Percentiles rank a stretch among this genome's conserved stretches.
Conservation (phyloP, 106 monocot genomes). For the Triglochin maritima region DNA sequence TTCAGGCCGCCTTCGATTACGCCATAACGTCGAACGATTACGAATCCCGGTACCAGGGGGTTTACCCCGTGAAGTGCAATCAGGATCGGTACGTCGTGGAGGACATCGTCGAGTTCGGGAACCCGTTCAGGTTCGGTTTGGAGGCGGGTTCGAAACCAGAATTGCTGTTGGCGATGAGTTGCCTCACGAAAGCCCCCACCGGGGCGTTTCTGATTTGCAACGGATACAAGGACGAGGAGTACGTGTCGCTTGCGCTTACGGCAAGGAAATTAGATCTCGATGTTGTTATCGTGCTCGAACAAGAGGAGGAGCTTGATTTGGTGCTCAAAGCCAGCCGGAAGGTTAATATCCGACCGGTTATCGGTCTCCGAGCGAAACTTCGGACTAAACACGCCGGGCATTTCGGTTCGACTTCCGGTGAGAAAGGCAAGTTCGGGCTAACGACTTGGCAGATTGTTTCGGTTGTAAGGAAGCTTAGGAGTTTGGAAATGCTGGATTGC, state of each 20-base stretch:
- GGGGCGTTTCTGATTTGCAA: constrained; percentile 90
- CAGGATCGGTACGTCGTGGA: constrained; percentile 83
- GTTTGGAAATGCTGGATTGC: constrained; percentile 58
- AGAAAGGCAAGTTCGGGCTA: constrained; percentile 82
- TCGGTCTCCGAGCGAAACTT: constrained; percentile 68
- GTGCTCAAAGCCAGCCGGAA: constrained; percentile 35
- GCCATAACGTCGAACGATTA: constrained; percentile 69
- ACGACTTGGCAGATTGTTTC: constrained; percentile 49
- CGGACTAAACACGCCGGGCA: constrained; percentile 70
- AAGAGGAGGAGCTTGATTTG: constrained; percentile 63
- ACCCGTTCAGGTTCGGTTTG: constrained; percentile 68
- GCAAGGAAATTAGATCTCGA: constrained; percentile 57
- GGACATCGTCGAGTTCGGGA: constrained; percentile 74
- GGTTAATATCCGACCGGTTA: constrained; percentile 51
- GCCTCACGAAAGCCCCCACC: constrained; percentile 52
- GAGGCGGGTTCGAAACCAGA: constrained; percentile 98
- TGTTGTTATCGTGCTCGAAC: constrained; percentile 72
- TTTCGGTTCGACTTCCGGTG: constrained; percentile 73
- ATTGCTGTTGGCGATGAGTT: constrained; percentile 89
- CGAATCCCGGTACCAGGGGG: constrained; percentile 66
- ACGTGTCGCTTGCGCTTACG: constrained; percentile 70
- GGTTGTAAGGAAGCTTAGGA: constrained; percentile 36
- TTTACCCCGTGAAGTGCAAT: constrained; percentile 96
- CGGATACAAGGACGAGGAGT: constrained; percentile 95
- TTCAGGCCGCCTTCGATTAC: constrained; percentile 70